Conservation (phyloP, 306 rosid species). For the Nissolia schottii region DNA sequence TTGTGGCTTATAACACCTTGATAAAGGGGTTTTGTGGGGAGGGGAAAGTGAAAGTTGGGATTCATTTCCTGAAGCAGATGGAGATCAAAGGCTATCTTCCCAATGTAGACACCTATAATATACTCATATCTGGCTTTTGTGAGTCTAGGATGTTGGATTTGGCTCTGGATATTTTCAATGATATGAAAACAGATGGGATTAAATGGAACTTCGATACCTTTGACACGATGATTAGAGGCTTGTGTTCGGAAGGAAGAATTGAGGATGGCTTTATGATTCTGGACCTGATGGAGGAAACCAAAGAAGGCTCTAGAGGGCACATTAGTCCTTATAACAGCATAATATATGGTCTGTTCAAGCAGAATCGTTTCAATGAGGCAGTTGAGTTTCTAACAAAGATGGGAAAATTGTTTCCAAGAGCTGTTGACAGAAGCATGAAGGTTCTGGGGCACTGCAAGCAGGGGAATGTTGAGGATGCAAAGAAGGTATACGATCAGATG, state of each 20-base stretch:
- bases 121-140: constrained; percentile 52
- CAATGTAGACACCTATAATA: constrained; percentile 61
- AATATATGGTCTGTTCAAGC: constrained; percentile 61
- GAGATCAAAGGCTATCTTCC: constrained; percentile 75
- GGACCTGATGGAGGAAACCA: constrained; percentile 68
- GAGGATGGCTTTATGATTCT: constrained; percentile 55
- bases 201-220: constrained; percentile 49
- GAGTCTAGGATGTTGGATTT: constrained; percentile 46
- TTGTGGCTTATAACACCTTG: constrained; percentile 70
- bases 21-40: constrained; percentile 54
- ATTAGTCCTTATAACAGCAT: constrained; percentile 71
- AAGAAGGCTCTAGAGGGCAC: constrained; percentile 42
- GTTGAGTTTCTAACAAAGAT: constrained; percentile 45
- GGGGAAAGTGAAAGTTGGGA: constrained; percentile 60
- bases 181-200: constrained; percentile 70
- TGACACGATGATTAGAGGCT: constrained; percentile 52
- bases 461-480: constrained; percentile 52
- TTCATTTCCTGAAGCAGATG: constrained; percentile 61
- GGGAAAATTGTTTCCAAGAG: constrained; percentile 60
- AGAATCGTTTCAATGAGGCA: constrained; percentile 47
- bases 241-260: constrained; percentile 56
- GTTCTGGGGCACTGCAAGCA: constrained; percentile 45
- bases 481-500: constrained; percentile 49
- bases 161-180: constrained; percentile 66
- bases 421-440: constrained; percentile 52